A percentile compares a stretch with the other conserved stretches of the same genome.
These are phyloP conservation scores for Rhodomyrtus tomentosa DNA, from an alignment of 345 rosid species.

Conservation along the genomic window DNA sequence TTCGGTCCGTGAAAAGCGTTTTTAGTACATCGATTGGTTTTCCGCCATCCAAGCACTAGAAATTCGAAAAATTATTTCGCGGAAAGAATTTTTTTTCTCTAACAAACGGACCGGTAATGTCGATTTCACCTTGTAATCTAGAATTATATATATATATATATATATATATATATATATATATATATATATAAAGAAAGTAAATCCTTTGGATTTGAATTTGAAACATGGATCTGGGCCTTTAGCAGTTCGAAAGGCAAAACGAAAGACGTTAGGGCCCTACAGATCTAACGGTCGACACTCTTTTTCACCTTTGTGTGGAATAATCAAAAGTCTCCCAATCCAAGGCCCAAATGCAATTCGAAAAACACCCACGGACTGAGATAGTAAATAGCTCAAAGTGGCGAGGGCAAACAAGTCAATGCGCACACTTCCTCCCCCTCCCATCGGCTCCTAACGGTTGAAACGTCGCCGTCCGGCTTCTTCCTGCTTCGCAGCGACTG, in stretches of 20 bases:
- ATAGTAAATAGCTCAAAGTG: not conserved
- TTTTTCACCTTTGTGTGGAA: no score
- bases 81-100: no score
- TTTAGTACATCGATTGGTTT: no score
- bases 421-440: not conserved
- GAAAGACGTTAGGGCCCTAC: not conserved
- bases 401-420: slow-evolving; percentile 4
- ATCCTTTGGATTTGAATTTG: not conserved
- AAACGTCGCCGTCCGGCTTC: slow-evolving; percentile 46
- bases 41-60: no score
- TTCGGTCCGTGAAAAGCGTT: no score
- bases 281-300: not conserved
- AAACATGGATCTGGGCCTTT: not conserved
- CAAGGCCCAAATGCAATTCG: not conserved
- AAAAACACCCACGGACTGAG: not conserved
- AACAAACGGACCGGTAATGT: no score
- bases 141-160: no score
- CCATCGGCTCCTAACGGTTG: slow-evolving; percentile 2
- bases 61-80: no score
- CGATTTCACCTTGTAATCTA: no score
- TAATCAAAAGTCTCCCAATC: not conserved
- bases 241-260: not conserved
- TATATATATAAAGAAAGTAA: not conserved
- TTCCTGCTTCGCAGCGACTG: slow-evolving; percentile 2
- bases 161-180: no score